Conservation (phyloP, 140 eudicot genomes). For the Senecio squalidus region DNA sequence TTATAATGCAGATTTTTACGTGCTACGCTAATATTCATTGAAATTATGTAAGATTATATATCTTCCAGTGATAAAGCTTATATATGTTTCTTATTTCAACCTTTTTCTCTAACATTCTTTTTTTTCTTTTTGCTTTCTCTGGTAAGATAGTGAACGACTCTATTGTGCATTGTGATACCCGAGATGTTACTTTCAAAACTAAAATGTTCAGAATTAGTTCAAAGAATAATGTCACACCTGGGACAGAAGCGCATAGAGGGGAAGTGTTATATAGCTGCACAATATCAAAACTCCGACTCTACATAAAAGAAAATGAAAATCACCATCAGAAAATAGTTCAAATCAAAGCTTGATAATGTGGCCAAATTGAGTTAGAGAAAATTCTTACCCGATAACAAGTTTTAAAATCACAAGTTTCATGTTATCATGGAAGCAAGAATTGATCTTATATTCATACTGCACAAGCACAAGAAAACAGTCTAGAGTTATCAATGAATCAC, state of each 20-base stretch:
- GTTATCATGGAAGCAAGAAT: conserved; percentile 75
- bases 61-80: no score
- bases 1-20: no score
- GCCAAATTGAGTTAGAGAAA: background rate
- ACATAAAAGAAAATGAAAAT: background rate
- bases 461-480: conserved; percentile 11
- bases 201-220: background rate
- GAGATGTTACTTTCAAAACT: background rate
- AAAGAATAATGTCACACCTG: conserved; percentile 48
- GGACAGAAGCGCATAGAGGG: conserved; percentile 78
- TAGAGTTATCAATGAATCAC: background rate
- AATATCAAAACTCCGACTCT: conserved; percentile 55
- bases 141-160: no score
- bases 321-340: background rate
- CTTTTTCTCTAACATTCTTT: no score
- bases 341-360: background rate
- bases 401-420: conserved; percentile 41
- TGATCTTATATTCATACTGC: conserved; percentile 76
- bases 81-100: no score
- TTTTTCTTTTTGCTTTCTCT: no score
- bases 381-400: conserved; percentile 63
- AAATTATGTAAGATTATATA: no score
- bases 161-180: no score
- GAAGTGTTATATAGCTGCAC: conserved; percentile 95
- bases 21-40: no score